Percentiles rank a stretch among this genome's conserved stretches.
These are phyloP conservation scores for Plenodomus lindquistii DNA, from an alignment of 2,329 filamentous ascomycete species.

Conservation along the genomic window DNA sequence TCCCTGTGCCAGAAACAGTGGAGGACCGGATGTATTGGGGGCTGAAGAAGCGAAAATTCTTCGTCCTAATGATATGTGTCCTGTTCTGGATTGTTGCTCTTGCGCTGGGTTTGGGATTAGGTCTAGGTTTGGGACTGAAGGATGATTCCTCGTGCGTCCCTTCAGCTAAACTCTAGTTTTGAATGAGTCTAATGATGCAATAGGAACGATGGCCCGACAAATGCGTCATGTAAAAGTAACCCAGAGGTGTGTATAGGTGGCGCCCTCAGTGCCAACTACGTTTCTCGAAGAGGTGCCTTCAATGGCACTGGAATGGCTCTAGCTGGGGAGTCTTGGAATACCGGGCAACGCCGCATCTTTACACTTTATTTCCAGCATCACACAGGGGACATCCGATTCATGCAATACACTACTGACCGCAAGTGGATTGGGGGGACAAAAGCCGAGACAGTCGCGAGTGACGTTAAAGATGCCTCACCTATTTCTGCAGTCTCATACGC, in stretches of 20 bases:
- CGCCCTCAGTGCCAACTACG: slow-evolving; percentile 43
- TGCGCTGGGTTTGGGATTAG: slow-evolving; percentile 43
- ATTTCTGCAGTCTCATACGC: slow-evolving; percentile 51
- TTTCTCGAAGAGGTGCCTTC: slow-evolving; percentile 49
- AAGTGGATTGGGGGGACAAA: slow-evolving; percentile 46
- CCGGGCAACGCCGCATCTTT: slow-evolving; percentile 43
- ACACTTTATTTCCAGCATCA: slow-evolving; percentile 53
- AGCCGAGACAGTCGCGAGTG: slow-evolving; percentile 45
- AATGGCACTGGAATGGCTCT: slow-evolving; percentile 54
- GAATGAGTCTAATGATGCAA: not conserved
- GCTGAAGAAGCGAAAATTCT: slow-evolving; percentile 28
- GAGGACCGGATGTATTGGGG: slow-evolving; percentile 5
- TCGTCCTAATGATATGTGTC: slow-evolving; percentile 25
- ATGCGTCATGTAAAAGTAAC: slow-evolving; percentile 31
- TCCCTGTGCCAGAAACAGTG: not conserved
- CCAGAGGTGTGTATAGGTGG: slow-evolving; percentile 46
- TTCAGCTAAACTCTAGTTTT: not conserved
- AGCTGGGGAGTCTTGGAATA: slow-evolving; percentile 49
- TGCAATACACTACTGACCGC: slow-evolving; percentile 42
- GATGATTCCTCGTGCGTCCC: slow-evolving; percentile 24
- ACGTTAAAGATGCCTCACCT: slow-evolving; percentile 50
- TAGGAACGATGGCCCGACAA: slow-evolving; percentile 6
- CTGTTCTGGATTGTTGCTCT: slow-evolving; percentile 38
- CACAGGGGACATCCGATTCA: slow-evolving; percentile 47
- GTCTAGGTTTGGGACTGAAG: slow-evolving; percentile 36